A percentile compares a stretch with the other conserved stretches of the same genome.
Conservation (phyloP, 805 yeast genomes). For the Metschnikowia aberdeeniae region DNA sequence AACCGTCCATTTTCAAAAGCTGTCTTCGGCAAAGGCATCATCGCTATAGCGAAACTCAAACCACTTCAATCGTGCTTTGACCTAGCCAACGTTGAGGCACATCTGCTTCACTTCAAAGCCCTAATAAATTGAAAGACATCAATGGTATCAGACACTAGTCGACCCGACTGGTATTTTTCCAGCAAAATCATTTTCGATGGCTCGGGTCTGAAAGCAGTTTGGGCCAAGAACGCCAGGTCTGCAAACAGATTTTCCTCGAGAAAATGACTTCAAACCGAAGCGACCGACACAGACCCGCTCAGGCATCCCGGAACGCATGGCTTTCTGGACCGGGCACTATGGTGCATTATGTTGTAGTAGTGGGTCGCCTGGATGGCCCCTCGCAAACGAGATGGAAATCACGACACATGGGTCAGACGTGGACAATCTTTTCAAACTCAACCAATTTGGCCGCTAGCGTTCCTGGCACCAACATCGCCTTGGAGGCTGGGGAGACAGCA, state of each 20-base stretch:
- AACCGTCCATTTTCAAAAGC: constrained; percentile 10
- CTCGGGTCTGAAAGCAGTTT: constrained; percentile 58
- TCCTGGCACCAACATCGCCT: too few relatives aligned
- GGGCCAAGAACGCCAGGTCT: constrained; percentile 59
- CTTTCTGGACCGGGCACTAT: constrained; percentile 95
- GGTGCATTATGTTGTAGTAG: constrained; percentile 49
- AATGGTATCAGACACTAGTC: constrained; percentile 7
- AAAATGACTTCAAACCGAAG: constrained; percentile 29
- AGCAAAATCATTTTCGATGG: constrained; percentile 60
- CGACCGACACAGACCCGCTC: constrained; percentile 35
- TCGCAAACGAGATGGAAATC: constrained; percentile 42
- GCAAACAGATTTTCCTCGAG: constrained; percentile 64
- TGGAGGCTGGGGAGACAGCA: too few relatives aligned
- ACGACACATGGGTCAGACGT: constrained; percentile 31
- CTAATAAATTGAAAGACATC: constrained; percentile 22
- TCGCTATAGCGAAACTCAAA: constrained; percentile 31
- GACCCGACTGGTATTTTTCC: constrained; percentile 12
- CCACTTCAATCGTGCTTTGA: constrained; percentile 31
- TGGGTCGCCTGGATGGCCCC: constrained; percentile 29
- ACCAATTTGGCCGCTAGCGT: too few relatives aligned
- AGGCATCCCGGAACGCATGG: constrained; percentile 83
- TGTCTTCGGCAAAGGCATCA: constrained; percentile 7
- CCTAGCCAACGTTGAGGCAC: constrained; percentile 38
- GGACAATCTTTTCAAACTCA: too few relatives aligned
- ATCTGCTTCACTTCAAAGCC: constrained; percentile 27